Evolutionary conservation across 352 stramenopile genomes (phyloP).

Genomic region (Phytophthora sp.): DNA sequence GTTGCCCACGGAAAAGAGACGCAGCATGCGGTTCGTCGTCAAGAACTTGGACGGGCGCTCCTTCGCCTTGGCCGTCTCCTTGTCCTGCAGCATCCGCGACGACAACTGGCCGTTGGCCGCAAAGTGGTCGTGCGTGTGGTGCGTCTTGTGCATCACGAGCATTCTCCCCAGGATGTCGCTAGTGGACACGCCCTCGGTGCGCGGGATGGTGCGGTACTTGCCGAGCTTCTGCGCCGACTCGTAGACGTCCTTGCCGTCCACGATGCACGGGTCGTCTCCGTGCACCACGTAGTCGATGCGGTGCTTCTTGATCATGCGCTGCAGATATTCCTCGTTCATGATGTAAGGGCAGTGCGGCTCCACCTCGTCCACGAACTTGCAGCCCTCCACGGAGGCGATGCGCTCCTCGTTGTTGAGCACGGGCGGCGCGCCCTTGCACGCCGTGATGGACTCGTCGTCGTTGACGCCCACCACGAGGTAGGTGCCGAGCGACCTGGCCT

Average conservation of each 20-base stretch:
- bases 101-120: slow-evolving; percentile 76
- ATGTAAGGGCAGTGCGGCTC: slow-evolving; percentile 98
- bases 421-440: slow-evolving; percentile 95
- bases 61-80: slow-evolving; percentile 67
- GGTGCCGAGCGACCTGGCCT: slow-evolving; percentile 95
- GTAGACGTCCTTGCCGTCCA: slow-evolving; percentile 99
- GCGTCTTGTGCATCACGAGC: slow-evolving; percentile 96
- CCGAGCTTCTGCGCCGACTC: slow-evolving; percentile 95
- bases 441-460: slow-evolving; percentile 96
- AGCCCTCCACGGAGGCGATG: slow-evolving; percentile 94
- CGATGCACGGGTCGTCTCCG: slow-evolving; percentile 99
- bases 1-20: slow-evolving; percentile 91
- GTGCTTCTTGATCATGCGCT: slow-evolving; percentile 97
- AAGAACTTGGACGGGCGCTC: slow-evolving; percentile 94
- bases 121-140: slow-evolving; percentile 88
- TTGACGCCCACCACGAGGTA: slow-evolving; percentile 99
- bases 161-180: slow-evolving; percentile 99
- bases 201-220: slow-evolving; percentile 96
- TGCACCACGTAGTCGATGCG: slow-evolving; percentile 99
- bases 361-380: slow-evolving; percentile 99
- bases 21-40: slow-evolving; percentile 95
- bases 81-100: slow-evolving; percentile 66
- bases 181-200: slow-evolving; percentile 96
- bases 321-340: slow-evolving; percentile 98
- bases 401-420: slow-evolving; percentile 98